phyloP scores from a whole-genome alignment of 345 rosid species.

The Bruguiera parviflora region DNA sequence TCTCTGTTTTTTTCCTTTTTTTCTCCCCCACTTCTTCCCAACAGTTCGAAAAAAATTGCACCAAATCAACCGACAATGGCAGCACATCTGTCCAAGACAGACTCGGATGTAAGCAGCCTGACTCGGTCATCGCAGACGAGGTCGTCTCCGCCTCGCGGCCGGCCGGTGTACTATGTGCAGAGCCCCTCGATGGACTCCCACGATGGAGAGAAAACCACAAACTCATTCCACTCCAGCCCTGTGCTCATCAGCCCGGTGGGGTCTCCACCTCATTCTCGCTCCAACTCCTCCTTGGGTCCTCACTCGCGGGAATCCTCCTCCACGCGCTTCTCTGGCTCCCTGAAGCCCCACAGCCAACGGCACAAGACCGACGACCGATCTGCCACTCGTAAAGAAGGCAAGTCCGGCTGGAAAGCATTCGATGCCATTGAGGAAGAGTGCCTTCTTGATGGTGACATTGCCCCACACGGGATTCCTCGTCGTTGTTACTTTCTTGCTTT shows the following conservation, averaged over 20 bases:
- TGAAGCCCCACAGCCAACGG: constrained; percentile 32
- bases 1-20: background rate
- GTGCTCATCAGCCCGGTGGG: constrained; percentile 60
- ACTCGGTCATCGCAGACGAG: constrained; percentile 51
- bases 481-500: constrained; percentile 53
- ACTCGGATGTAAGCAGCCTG: constrained; percentile 63
- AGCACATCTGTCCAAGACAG: constrained; percentile 48
- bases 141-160: constrained; percentile 37
- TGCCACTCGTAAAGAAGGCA: constrained; percentile 21
- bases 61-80: constrained; percentile 26
- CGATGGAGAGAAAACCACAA: constrained; percentile 63
- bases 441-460: constrained; percentile 38
- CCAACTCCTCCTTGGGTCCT: constrained; percentile 69
- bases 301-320: constrained; percentile 68
- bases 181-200: constrained; percentile 70
- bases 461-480: constrained; percentile 29
- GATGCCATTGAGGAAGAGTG: constrained; percentile 76
- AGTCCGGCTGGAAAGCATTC: constrained; percentile 45
- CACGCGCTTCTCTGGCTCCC: constrained; percentile 55
- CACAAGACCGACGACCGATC: constrained; percentile 18
- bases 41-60: background rate
- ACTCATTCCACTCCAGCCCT: constrained; percentile 66
- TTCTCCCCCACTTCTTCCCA: background rate
- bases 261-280: constrained; percentile 71
- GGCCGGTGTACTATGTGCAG: constrained; percentile 65